phyloP scores from a whole-genome alignment of 176 grass and related monocot genomes.

The Rhipidocladum racemiflorum region DNA sequence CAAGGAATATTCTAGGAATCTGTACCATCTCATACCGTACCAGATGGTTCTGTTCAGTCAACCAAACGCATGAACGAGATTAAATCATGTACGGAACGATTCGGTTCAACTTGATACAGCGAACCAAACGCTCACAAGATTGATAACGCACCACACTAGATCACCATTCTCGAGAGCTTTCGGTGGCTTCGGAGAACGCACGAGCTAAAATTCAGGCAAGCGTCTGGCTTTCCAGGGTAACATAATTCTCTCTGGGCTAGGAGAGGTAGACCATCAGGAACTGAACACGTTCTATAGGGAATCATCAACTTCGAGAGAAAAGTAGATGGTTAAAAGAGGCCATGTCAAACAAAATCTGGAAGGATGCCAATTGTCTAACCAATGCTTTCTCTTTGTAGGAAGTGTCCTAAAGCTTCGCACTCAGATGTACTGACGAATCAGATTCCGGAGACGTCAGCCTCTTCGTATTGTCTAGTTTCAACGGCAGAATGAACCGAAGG shows the following conservation, averaged over 20 bases:
- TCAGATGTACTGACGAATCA: not conserved
- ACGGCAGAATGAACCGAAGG: no score
- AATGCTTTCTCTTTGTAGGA: not conserved
- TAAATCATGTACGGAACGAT: no score
- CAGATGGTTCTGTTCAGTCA: no score
- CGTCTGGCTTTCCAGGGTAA: not conserved
- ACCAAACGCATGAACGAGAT: no score
- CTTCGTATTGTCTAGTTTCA: not conserved
- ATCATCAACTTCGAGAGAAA: not conserved
- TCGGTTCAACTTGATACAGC: no score
- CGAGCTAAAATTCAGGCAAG: not conserved
- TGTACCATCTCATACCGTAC: no score
- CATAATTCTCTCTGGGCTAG: not conserved
- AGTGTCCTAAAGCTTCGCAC: not conserved
- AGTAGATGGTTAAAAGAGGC: not conserved
- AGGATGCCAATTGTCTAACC: not conserved
- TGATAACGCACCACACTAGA: not conserved
- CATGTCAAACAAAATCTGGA: not conserved
- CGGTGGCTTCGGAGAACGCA: not conserved
- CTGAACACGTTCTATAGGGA: not conserved
- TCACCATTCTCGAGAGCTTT: slow-evolving; percentile 8
- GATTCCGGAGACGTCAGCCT: not conserved
- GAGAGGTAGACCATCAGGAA: not conserved
- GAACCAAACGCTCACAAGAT: no score
- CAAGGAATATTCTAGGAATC: no score